Evolutionary conservation across 768 basidiomycete species (phyloP), one percentile per base, ranked within the genome.

Genomic region (Clitopilus passeckerianus): DNA sequence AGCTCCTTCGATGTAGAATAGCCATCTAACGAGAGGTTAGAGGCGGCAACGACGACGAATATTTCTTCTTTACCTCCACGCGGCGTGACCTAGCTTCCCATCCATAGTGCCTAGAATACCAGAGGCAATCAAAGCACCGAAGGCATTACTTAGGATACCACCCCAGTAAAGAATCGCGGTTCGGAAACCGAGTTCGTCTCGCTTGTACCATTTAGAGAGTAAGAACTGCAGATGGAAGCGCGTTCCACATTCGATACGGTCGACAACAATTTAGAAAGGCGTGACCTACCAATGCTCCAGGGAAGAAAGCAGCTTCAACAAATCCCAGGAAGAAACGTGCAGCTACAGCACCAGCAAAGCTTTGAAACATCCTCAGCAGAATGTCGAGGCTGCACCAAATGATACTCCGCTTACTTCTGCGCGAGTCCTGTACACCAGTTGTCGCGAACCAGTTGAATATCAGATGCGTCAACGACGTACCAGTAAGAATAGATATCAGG

Each of bases 321-420:
- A 85, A 81, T 1, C 70, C 83, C 2, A 84, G 71, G 68, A 79
- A 80, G 65, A 84, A 84, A n/a, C 83, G 75, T 9, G 76, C 78
- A 14, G 78, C 61, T 10, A 81, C 59, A 12, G 74, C 74, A 20
- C 77, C 75, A 0, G 62, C 63, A 58, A 79, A 87, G 63, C 74
- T 78, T 57, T 34, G 46, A 24, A 12, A 7, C 53, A n/a, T n/a
- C n/a, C n/a, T n/a, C 6, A 53, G 10, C 12, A 9, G 52, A n/a
- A 16, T 23, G 35, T 54, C 34, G 43, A 34, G 22, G 34, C 16
- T 15, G 34, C 6, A 15, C 15, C 57, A 33, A 53, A 33, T 15
- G 12, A n/a, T 22, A 9, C 22, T 2, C 24, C 30, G 44, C 64
- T 4, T 56, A 71, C 71, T 75, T 71, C 56, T 63, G 72, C 16